Base-by-base conservation (phyloP, 148 eudicot species). In the Silene uniflora region DNA sequence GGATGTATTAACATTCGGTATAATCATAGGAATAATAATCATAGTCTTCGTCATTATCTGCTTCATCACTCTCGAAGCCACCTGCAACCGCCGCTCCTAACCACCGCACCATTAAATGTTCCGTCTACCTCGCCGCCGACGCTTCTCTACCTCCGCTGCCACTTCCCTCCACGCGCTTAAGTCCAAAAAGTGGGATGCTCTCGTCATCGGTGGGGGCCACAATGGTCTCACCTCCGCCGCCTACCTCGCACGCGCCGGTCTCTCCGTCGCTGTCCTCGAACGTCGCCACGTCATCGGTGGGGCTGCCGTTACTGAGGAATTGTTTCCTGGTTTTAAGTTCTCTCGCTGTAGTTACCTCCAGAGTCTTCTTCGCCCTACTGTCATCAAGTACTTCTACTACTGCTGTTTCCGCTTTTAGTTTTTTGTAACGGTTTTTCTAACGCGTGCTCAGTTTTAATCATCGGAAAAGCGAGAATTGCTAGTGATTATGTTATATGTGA, bases 261-360 rank as follows among this genome's bases (percentile, higher is more conserved):
- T 92, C 73, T 90, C 98, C 54, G 98, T 95, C 56, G 98, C 93
- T n/a, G 98, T 92, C 66, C 91, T 95, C 23, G 98, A 95, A 82
- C 91, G 98, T 64, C 98, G 97, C 59, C 91, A 89, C 84, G 42
- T 95, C 59, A 62, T 95, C 32, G 98, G 98, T 19, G 98, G 97
- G 6, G 98, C 98, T 46, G 96, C 96, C 66, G 94, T 95, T 9
- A 95, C 98, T 3, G 98, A 95, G 81, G 98, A 95, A 82, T 62
- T 95, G 62, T 58, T 92, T 71, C 93, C 96, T 60, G 98, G 98
- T 9, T 95, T 92, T 84, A 92, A 89, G 85, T 95, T 95, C 76
- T 95, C 98, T 6, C 91, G 98, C 18, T 95, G 98, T 67, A 95
- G 98, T 78, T 95, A 95, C 79, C 96, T 92, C 58, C 98, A 95